phyloP scores from a whole-genome alignment of 108 stramenopile species.

The Pinguiococcus pyrenoidosus region DNA sequence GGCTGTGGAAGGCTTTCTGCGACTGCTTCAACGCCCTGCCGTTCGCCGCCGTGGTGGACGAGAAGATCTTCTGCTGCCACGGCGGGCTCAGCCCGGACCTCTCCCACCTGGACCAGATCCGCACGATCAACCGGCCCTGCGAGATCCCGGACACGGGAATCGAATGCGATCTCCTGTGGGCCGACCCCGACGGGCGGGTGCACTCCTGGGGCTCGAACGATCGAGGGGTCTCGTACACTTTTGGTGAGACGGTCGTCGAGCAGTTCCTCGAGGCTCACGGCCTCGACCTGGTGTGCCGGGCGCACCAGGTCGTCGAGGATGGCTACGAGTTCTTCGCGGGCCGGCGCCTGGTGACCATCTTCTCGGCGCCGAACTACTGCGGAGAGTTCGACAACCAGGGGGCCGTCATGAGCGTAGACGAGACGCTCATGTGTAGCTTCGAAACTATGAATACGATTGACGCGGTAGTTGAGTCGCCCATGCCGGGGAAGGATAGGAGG shows the following conservation, averaged over 20 bases:
- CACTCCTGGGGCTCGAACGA: conserved; percentile 30
- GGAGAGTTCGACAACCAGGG: conserved; percentile 98
- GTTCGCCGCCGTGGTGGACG: too few relatives aligned
- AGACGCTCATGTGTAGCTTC: conserved; percentile 91
- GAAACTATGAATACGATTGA: conserved; percentile 43
- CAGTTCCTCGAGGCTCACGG: conserved; percentile 32
- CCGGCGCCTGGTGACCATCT: conserved; percentile 90
- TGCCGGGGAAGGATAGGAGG: too few relatives aligned
- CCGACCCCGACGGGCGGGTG: too few relatives aligned
- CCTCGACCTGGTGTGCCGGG: conserved; percentile 39
- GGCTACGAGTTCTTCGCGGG: conserved; percentile 61
- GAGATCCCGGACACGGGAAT: conserved; percentile 37
- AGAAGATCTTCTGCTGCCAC: conserved; percentile 29
- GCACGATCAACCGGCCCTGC: conserved; percentile 30
- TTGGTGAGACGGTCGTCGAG: conserved; percentile 34
- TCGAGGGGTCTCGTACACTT: conserved; percentile 38
- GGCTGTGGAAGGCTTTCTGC: too few relatives aligned
- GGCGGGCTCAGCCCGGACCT: conserved; percentile 30
- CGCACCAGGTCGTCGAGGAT: conserved; percentile 41
- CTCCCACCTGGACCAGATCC: conserved; percentile 24
- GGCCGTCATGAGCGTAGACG: conserved; percentile 94
- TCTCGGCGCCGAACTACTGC: conserved; percentile 95
- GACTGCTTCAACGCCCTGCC: too few relatives aligned
- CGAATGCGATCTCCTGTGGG: conserved; percentile 40
- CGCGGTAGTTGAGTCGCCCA: too few relatives aligned